phyloP scores from a whole-genome alignment of 2,329 filamentous ascomycete genomes.

The Xenosphaeropsis pyriputrescens region DNA sequence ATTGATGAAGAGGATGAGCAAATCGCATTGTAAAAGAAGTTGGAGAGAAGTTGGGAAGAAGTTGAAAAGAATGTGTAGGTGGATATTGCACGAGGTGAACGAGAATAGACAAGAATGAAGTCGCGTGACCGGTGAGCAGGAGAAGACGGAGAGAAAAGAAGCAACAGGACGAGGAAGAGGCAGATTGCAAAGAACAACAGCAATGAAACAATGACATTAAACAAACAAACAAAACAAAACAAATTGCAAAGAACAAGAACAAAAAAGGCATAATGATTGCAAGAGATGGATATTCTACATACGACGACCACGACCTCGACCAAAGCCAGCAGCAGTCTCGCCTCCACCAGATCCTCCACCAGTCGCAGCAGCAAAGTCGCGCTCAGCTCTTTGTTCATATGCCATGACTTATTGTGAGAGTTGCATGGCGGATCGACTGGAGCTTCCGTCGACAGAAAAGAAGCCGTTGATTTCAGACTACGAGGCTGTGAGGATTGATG shows the following conservation, averaged over 20 bases:
- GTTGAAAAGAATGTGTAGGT: no score
- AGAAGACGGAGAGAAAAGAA: not conserved
- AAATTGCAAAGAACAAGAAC: not conserved
- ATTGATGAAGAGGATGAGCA: no score
- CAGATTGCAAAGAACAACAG: not conserved
- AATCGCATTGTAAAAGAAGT: no score
- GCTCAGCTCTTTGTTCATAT: constrained; percentile 16
- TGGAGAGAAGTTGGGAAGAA: no score
- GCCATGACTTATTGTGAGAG: constrained; percentile 12
- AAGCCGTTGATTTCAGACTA: no score
- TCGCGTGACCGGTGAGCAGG: no score
- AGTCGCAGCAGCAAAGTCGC: constrained; percentile 14
- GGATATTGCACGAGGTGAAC: no score
- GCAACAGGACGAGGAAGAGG: not conserved
- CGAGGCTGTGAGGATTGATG: no score
- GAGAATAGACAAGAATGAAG: no score
- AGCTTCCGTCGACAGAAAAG: not conserved
- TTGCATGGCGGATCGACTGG: constrained; percentile 3
- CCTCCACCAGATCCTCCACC: constrained; percentile 8
- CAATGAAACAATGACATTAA: not conserved
- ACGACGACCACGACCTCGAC: constrained; percentile 17
- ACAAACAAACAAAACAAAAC: no score
- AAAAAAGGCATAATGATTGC: not conserved
- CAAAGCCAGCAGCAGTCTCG: constrained; percentile 8
- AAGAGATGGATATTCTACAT: constrained; percentile 4